Conservation (phyloP, 768 basidiomycete species). For the Amanita polypyramis region DNA sequence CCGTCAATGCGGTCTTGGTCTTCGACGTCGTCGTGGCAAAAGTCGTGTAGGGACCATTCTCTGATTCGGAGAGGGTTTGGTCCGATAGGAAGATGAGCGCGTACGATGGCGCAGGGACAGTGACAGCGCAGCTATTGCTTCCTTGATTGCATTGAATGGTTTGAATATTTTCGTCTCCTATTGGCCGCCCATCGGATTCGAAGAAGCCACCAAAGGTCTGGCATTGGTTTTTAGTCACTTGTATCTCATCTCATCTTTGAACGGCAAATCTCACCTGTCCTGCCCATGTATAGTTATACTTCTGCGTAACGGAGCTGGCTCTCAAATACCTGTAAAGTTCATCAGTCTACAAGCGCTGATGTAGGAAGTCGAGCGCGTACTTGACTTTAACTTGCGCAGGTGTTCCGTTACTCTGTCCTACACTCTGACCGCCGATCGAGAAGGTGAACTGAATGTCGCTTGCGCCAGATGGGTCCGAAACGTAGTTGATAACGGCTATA, state of each 20-base stretch:
- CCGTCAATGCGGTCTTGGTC: constrained; percentile 39
- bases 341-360: neutral
- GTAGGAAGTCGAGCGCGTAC: constrained; percentile 23
- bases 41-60: constrained; percentile 25
- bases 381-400: constrained; percentile 48
- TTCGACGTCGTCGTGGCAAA: constrained; percentile 43
- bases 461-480: constrained; percentile 48
- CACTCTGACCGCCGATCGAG: constrained; percentile 36
- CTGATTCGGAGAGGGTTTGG: constrained; percentile 21
- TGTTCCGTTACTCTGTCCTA: constrained; percentile 43
- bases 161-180: constrained; percentile 41
- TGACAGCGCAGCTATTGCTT: constrained; percentile 44
- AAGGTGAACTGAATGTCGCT: constrained; percentile 36
- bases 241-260: neutral
- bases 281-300: constrained; percentile 67
- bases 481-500: constrained; percentile 64
- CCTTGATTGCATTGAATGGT: constrained; percentile 49
- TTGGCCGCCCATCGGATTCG: constrained; percentile 57
- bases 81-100: constrained; percentile 65
- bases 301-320: constrained; percentile 47
- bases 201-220: constrained; percentile 55
- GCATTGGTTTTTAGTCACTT: neutral
- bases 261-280: constrained; percentile 40
- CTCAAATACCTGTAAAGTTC: constrained; percentile 35
- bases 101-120: constrained; percentile 60